Evolutionary conservation across 2,329 filamentous ascomycete species (phyloP).

Genomic region (Pestalotiopsis sp.): DNA sequence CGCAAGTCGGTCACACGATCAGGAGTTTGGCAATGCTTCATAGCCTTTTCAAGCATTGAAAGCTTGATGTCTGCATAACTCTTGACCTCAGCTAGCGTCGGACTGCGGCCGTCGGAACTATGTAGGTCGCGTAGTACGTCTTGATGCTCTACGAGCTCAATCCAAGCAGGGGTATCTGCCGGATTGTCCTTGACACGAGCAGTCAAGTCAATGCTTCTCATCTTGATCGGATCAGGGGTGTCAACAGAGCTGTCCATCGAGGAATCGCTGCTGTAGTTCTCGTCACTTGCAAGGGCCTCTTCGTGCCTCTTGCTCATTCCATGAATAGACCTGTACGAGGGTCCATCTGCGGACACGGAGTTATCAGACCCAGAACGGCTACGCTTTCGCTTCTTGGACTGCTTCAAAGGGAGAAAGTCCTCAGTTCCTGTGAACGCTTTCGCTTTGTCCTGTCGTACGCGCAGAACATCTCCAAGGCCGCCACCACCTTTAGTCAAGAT

Average conservation of each 20-base stretch:
- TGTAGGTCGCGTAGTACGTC: constrained; percentile 60
- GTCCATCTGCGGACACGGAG: constrained; percentile 46
- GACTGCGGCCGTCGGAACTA: constrained; percentile 41
- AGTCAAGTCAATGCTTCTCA: constrained; percentile 61
- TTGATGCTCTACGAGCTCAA: constrained; percentile 78
- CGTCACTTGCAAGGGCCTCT: constrained; percentile 45
- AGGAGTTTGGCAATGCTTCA: constrained; percentile 52
- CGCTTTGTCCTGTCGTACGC: constrained; percentile 33
- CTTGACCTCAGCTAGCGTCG: constrained; percentile 61
- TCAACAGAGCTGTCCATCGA: constrained; percentile 36
- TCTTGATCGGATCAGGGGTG: constrained; percentile 43
- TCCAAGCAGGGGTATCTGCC: constrained; percentile 69
- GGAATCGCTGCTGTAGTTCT: constrained; percentile 47
- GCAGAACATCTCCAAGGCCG: constrained; percentile 39
- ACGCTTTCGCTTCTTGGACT: constrained; percentile 43
- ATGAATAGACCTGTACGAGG: constrained; percentile 66
- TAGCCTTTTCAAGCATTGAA: constrained; percentile 75
- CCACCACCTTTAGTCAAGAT: constrained; percentile 43
- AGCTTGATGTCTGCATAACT: constrained; percentile 79
- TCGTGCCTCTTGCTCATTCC: constrained; percentile 56
- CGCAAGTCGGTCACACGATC: constrained; percentile 60
- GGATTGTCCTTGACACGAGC: constrained; percentile 66
- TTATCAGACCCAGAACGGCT: constrained; percentile 28
- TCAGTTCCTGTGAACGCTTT: constrained; percentile 28
- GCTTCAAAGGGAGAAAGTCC: constrained; percentile 50